Base-by-base conservation (phyloP, 75 land plant species). In the Isoetes taiwanensis region DNA sequence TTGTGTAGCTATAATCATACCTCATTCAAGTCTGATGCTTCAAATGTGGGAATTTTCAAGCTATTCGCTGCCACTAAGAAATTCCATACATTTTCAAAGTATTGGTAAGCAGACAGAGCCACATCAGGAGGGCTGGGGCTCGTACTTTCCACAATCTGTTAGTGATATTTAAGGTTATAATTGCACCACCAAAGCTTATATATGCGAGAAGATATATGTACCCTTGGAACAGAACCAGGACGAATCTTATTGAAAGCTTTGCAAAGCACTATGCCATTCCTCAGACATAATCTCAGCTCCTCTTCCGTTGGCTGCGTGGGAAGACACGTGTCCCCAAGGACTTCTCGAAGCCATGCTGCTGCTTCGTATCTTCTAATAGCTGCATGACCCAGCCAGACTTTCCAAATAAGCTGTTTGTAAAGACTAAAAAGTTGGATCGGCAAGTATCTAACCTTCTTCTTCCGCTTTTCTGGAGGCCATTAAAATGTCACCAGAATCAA, bases 41-140 rank as follows among this genome's bases (percentile, higher is more conserved):
- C 86, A 71, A 90, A 90, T 6, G 76, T 70, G 16, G 96, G 96
- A 46, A 90, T 61, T 17, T 80, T 80, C 63, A 90, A 34, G 34
- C 82, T 84, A 52, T 85, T 72, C 33, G 73, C 70, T 9, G 86
- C 86, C 11, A 71, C 84, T 41, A 90, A 78, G 58, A 85, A 90
- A 46, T 90, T 90, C 56, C 91, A 79, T 24, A 90, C 84, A 53
- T 90, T 90, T 60, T 90, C 96, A 60, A 90, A 90, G 48, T 85
- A 85, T 54, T 90, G 96, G 61, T 68, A 90, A 10, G 91, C 90
- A 16, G 96, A 85, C 40, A 82, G 62, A 25, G 84, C 91, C 1
- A 84, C 86, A 56, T 80, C 91, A 70, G 80, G 19, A 17, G 86
- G 83, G 32, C 68, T 69, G 20, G 75, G 77, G 42, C 69, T 5